A percentile compares a stretch with the other conserved stretches of the same genome.
phyloP scores from a whole-genome alignment of 75 land plant genomes.

The Cupressus sempervirens region DNA sequence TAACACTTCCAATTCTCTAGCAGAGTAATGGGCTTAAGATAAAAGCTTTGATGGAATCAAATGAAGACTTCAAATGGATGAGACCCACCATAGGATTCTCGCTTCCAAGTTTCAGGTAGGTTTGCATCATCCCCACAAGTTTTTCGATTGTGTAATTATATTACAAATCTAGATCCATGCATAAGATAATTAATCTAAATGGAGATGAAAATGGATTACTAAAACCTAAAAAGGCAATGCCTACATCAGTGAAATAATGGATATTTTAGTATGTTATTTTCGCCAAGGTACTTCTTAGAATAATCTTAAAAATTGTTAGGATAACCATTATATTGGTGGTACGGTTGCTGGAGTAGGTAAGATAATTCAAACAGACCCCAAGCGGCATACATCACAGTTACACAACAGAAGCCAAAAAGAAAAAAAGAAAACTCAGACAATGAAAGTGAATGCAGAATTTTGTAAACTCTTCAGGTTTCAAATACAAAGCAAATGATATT shows the following conservation, averaged over 20 bases:
- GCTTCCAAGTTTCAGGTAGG: conserved; percentile 88
- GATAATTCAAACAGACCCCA: no score
- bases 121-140: background rate
- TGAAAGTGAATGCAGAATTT: no score
- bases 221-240: background rate
- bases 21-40: background rate
- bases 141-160: background rate
- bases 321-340: background rate
- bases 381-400: no score
- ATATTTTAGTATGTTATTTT: background rate
- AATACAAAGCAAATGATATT: no score
- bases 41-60: background rate
- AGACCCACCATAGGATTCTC: conserved; percentile 62
- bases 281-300: background rate
- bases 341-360: no score
- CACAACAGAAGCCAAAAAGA: no score
- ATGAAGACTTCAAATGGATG: conserved; percentile 26
- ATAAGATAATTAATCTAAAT: background rate
- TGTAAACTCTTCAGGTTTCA: no score
- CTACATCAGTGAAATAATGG: background rate
- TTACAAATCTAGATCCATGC: background rate
- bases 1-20: background rate
- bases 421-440: background rate
- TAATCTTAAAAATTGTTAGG: background rate
- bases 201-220: background rate